These are phyloP conservation scores for Oryza longistaminata DNA, from an alignment of 176 grass and related monocot species.

Conservation along the genomic window DNA sequence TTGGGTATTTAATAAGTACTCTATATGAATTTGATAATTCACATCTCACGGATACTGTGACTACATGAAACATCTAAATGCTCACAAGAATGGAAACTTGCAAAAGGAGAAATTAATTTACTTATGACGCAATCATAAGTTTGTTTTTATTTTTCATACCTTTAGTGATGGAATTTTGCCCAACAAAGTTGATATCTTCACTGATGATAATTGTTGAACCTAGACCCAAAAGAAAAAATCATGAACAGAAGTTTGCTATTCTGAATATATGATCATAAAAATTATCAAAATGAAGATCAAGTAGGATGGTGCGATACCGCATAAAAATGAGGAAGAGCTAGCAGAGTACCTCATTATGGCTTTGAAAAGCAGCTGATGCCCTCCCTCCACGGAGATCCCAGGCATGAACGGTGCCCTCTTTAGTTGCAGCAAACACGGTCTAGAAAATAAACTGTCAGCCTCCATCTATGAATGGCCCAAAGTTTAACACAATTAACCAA, in stretches of 20 bases:
- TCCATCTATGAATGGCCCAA: background rate
- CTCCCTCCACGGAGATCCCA: conserved; percentile 93
- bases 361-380: conserved; percentile 90
- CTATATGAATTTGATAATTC: background rate
- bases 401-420: conserved; percentile 68
- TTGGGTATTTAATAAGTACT: conserved; percentile 14
- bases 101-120: conserved; percentile 7
- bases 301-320: background rate
- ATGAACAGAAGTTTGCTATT: conserved; percentile 10
- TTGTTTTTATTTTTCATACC: conserved; percentile 55
- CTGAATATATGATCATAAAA: background rate
- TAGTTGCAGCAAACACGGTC: conserved; percentile 76
- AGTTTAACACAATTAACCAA: background rate
- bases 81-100: conserved; percentile 31
- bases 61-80: conserved; percentile 18
- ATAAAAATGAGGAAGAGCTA: conserved; percentile 19
- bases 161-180: conserved; percentile 75
- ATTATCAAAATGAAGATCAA: conserved; percentile 1
- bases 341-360: conserved; percentile 68
- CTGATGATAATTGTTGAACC: conserved; percentile 69
- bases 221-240: conserved; percentile 31
- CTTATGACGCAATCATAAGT: conserved; percentile 24
- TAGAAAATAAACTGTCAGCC: conserved; percentile 41
- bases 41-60: background rate
- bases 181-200: conserved; percentile 87